Evolutionary conservation across 345 rosid genomes (phyloP).

Genomic region (Hibiscus trionum): DNA sequence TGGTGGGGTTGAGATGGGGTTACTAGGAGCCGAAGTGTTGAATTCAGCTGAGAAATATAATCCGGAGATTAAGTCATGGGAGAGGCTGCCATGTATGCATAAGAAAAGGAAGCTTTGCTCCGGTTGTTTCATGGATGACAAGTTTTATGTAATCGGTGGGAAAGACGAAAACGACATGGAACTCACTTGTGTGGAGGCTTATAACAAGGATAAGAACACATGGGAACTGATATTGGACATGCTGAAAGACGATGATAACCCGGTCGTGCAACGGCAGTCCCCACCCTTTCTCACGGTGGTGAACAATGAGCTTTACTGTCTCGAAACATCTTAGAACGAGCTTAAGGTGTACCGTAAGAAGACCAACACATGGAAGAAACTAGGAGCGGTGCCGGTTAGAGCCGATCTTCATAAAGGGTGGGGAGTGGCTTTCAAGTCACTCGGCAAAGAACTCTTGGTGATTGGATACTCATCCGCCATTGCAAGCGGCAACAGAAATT

Average conservation of each 20-base stretch:
- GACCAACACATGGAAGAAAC: conserved; percentile 59
- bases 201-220: conserved; percentile 34
- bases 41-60: conserved; percentile 61
- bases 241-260: conserved; percentile 42
- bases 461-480: conserved; percentile 52
- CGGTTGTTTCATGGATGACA: conserved; percentile 62
- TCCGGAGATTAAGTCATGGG: conserved; percentile 65
- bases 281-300: conserved; percentile 81
- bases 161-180: conserved; percentile 34
- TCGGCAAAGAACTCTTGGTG: conserved; percentile 70
- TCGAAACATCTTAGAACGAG: conserved; percentile 60
- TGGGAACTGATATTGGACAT: conserved; percentile 63
- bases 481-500: conserved; percentile 4
- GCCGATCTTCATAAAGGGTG: conserved; percentile 68
- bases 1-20: conserved; percentile 46
- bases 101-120: conserved; percentile 51
- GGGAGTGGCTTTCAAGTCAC: conserved; percentile 92
- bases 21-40: conserved; percentile 34
- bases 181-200: conserved; percentile 71
- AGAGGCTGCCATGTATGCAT: conserved; percentile 45
- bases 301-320: conserved; percentile 56
- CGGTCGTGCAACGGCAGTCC: conserved; percentile 46
- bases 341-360: conserved; percentile 51
- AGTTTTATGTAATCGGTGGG: conserved; percentile 76
- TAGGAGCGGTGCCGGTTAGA: conserved; percentile 68